Conservation (phyloP, 2,329 filamentous ascomycete species). For the Neopestalotiopsis sp. region DNA sequence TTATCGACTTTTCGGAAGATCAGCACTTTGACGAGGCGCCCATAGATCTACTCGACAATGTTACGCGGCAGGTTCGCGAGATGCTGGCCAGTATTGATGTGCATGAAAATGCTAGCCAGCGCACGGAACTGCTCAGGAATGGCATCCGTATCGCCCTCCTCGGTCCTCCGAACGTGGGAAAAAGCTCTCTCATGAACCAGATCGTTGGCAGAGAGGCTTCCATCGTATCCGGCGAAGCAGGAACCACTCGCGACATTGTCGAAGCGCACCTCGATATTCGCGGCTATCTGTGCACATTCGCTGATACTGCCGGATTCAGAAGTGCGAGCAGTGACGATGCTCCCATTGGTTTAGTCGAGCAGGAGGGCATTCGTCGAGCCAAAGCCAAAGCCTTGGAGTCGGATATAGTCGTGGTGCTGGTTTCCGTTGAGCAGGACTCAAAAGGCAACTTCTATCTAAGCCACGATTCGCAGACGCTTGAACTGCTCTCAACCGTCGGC, state of each 20-base stretch:
- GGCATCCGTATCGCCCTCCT: conserved; percentile 87
- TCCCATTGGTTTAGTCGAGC: conserved; percentile 75
- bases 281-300: conserved; percentile 91
- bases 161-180: conserved; percentile 92
- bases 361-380: conserved; percentile 89
- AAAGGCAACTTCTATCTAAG: conserved; percentile 47
- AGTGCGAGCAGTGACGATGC: conserved; percentile 38
- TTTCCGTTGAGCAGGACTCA: conserved; percentile 67
- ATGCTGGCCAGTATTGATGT: conserved; percentile 68
- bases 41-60: conserved; percentile 70
- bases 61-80: conserved; percentile 65
- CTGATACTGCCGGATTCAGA: conserved; percentile 90
- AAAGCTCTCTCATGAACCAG: conserved; percentile 90
- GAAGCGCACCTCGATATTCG: conserved; percentile 89
- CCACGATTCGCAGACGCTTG: conserved; percentile 60
- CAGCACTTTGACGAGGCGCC: conserved; percentile 95
- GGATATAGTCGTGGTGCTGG: conserved; percentile 82
- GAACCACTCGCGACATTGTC: conserved; percentile 92
- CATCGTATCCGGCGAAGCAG: conserved; percentile 91
- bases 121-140: conserved; percentile 81
- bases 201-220: conserved; percentile 92
- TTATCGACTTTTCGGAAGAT: conserved; percentile 97
- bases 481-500: conserved; percentile 47
- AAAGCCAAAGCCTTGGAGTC: conserved; percentile 81
- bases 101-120: conserved; percentile 78